Evolutionary conservation across 1,284 basidiomycete species (phyloP).

Genomic region (Ustilago cynodontis): DNA sequence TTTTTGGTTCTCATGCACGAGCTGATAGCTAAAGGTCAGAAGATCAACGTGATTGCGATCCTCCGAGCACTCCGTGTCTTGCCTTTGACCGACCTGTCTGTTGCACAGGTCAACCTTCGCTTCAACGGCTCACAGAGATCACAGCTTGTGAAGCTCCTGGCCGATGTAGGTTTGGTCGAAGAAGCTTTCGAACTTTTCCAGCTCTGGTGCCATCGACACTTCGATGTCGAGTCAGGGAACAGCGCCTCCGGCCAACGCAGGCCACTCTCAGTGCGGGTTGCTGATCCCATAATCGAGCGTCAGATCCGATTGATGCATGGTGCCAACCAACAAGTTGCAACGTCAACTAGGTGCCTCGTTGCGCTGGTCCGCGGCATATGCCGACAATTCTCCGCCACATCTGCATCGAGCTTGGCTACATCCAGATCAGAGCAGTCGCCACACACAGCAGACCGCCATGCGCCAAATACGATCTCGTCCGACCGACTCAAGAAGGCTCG

Average conservation of each 20-base stretch:
- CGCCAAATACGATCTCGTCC: not conserved
- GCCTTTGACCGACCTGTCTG: conserved; percentile 19
- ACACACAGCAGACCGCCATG: not conserved
- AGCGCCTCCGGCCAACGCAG: conserved; percentile 5
- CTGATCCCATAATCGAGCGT: conserved; percentile 36
- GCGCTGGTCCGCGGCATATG: conserved; percentile 30
- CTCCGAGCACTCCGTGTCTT: conserved; percentile 33
- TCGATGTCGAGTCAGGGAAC: conserved; percentile 1
- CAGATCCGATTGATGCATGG: conserved; percentile 40
- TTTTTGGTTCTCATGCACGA: conserved; percentile 20
- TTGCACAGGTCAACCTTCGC: conserved; percentile 32
- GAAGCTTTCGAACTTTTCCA: conserved; percentile 43
- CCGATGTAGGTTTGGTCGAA: conserved; percentile 23
- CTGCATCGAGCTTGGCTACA: not conserved
- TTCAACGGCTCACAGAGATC: conserved; percentile 13
- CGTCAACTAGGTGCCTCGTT: conserved; percentile 17
- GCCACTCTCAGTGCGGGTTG: not conserved
- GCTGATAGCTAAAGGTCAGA: conserved; percentile 14
- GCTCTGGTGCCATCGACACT: conserved; percentile 31
- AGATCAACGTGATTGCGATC: conserved; percentile 11
- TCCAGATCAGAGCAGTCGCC: not conserved
- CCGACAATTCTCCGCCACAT: not conserved
- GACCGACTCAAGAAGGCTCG: conserved; percentile 23
- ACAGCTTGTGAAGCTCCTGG: conserved; percentile 18
- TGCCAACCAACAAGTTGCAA: conserved; percentile 12